Evolutionary conservation across 2,329 filamentous ascomycete genomes (phyloP).

Genomic region (Fusarium secorum): DNA sequence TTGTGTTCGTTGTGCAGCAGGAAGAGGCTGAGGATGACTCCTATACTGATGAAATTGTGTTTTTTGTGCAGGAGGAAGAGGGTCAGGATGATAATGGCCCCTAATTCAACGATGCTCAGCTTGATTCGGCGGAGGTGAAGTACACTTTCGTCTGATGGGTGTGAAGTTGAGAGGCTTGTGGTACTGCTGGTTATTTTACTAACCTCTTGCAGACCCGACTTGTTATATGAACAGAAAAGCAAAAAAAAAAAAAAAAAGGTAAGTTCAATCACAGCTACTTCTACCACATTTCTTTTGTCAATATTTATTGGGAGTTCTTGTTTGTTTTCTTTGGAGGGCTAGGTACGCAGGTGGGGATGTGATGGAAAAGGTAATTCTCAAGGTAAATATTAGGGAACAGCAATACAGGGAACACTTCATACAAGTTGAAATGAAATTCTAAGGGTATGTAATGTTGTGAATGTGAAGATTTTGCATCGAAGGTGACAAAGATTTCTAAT

Average conservation of each 20-base stretch:
- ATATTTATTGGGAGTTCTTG: not conserved
- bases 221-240: not conserved
- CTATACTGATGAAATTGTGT: not conserved
- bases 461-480: fast-evolving
- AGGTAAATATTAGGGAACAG: not conserved
- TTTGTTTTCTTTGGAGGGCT: not conserved
- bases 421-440: fast-evolving
- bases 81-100: not conserved
- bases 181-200: not conserved
- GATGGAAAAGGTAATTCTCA: not conserved
- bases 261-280: not conserved
- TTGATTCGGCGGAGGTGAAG: not conserved
- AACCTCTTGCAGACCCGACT: not conserved
- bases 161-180: not conserved
- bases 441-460: fast-evolving
- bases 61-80: not conserved
- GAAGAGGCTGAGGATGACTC: not conserved
- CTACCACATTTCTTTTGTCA: not conserved
- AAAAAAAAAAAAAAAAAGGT: not conserved
- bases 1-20: no score
- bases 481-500: no score
- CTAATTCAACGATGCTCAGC: not conserved
- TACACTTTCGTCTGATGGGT: not conserved
- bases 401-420: not conserved
- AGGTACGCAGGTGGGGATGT: not conserved